A percentile compares a stretch with the other conserved stretches of the same genome.
These are phyloP conservation scores for Cadophora sp. DNA, from an alignment of 2,329 filamentous ascomycete species.

Conservation along the genomic window DNA sequence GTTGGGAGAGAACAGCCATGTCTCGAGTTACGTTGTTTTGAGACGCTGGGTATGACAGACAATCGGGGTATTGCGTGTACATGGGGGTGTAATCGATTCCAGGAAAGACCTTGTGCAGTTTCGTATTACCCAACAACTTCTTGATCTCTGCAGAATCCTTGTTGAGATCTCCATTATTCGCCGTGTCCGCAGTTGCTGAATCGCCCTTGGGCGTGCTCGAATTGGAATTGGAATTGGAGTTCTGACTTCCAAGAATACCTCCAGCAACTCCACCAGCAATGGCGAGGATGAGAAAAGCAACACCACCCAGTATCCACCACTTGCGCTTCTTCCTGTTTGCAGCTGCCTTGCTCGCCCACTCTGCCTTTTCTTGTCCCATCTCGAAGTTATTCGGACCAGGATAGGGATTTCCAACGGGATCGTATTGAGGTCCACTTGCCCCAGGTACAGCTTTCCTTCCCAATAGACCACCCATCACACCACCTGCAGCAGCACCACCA, in stretches of 20 bases:
- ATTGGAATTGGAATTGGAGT: conserved; percentile 29
- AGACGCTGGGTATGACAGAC: conserved; percentile 76
- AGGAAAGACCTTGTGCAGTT: conserved; percentile 92
- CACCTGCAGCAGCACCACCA: conserved; percentile 51
- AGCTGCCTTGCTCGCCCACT: conserved; percentile 67
- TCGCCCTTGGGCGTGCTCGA: conserved; percentile 42
- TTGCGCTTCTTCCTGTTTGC: conserved; percentile 70
- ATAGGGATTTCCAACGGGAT: conserved; percentile 36
- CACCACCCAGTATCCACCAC: conserved; percentile 69
- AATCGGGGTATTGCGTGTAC: conserved; percentile 89
- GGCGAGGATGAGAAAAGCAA: conserved; percentile 71
- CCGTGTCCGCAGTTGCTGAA: conserved; percentile 65
- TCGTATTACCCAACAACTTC: conserved; percentile 76
- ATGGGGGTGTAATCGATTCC: conserved; percentile 95
- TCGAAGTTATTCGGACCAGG: conserved; percentile 36
- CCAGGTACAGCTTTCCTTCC: conserved; percentile 40
- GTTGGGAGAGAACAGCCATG: conserved; percentile 85
- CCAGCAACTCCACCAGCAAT: conserved; percentile 79
- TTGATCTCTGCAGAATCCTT: conserved; percentile 82
- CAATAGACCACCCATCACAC: conserved; percentile 41
- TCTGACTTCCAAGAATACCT: conserved; percentile 49
- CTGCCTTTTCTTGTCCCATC: conserved; percentile 63
- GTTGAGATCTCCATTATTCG: conserved; percentile 72
- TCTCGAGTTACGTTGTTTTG: conserved; percentile 96
- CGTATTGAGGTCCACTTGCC: conserved; percentile 36